Evolutionary conservation across 352 stramenopile genomes (phyloP), one percentile per base, ranked within the genome.

Genomic region (Phytopythium aichiense): DNA sequence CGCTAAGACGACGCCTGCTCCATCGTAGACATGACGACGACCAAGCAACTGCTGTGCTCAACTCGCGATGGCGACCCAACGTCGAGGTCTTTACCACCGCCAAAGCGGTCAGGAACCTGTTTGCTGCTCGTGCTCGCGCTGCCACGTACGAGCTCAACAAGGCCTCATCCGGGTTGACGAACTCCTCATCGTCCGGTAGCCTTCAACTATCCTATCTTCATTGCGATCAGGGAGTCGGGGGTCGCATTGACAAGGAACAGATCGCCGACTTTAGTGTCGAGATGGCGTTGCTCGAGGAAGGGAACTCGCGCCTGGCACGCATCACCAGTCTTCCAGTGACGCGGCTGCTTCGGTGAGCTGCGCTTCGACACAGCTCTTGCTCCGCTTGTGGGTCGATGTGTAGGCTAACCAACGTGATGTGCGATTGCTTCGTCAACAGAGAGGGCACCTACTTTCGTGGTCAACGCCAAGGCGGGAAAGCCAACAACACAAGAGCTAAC

Each of bases 311-410:
- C 15, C 40, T 83, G 16, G 70, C 74, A 43, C 62, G 57, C 20
- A 84, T 84, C 58, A 68, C 65, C 15, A 75, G 67, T 28, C 61
- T 84, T n/a, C 74, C 74, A 25, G 60, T 84, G 38, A 77, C 74
- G 18, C 68, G 68, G 54, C 53, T 84, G 16, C 43, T 84, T 45
- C 61, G 74, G 72, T 84, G 31, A 35, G 71, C 55, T 55, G 15
- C 18, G 6, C 18, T n/a, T 13, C 33, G 7, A 15, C 2, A 25
- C 42, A 48, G 6, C 12, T 25, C 13, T 25, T 7, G n/a, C 18
- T 48, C 15, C 2, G 42, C 6, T 2, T 20, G 42, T 13, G 7
- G 4, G 7, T 45, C 16, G 38, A 15, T 6, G 15, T 45, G 38
- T 18, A 25, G 28, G 13, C 48, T 53, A 22, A 53, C 23, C 25